Evolutionary conservation across 1,284 basidiomycete species (phyloP).

Genomic region (Ustilago loliicola): DNA sequence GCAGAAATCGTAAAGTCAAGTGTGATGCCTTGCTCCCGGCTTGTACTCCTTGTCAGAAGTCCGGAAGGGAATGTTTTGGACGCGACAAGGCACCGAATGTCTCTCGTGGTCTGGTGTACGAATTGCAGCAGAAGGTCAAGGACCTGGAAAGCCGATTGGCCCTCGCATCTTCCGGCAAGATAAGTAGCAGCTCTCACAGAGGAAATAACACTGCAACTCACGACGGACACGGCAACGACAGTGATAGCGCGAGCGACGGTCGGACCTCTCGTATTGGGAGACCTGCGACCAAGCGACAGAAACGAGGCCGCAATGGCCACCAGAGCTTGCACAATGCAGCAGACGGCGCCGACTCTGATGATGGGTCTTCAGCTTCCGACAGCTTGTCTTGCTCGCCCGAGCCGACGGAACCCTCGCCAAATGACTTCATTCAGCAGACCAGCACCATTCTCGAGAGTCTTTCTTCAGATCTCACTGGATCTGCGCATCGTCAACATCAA

Average conservation of each 20-base stretch:
- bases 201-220: neutral
- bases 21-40: constrained; percentile 51
- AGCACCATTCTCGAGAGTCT: constrained; percentile 51
- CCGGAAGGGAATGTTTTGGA: constrained; percentile 41
- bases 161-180: constrained; percentile 18
- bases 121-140: constrained; percentile 51
- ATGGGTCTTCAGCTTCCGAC: constrained; percentile 21
- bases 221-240: constrained; percentile 7
- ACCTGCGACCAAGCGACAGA: constrained; percentile 16
- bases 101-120: constrained; percentile 43
- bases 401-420: constrained; percentile 29
- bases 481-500: constrained; percentile 24
- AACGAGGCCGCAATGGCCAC: constrained; percentile 18
- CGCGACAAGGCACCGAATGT: constrained; percentile 48
- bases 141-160: constrained; percentile 43
- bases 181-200: neutral
- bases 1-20: constrained; percentile 46
- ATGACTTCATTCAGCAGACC: constrained; percentile 49
- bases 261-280: constrained; percentile 1
- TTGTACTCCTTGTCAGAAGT: constrained; percentile 50
- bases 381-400: constrained; percentile 23
- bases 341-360: constrained; percentile 14
- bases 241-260: constrained; percentile 8
- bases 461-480: constrained; percentile 34
- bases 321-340: constrained; percentile 10